A percentile compares a stretch with the other conserved stretches of the same genome.
phyloP scores from a whole-genome alignment of 108 stramenopile genomes.

The Discostella pseudostelligera region DNA sequence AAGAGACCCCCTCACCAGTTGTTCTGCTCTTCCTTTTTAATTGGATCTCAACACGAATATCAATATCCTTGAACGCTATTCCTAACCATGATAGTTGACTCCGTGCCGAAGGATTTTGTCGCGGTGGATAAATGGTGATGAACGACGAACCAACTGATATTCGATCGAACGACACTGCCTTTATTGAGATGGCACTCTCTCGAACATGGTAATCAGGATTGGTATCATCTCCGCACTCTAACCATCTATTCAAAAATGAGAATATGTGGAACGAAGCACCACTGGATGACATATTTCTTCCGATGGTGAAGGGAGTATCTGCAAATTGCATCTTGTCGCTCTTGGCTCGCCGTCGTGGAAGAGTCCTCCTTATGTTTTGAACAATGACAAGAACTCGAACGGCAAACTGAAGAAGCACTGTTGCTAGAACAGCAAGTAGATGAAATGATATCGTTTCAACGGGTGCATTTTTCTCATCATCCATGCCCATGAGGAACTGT shows the following conservation, averaged over 20 bases:
- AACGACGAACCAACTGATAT: conserved; percentile 31
- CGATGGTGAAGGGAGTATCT: conserved; percentile 40
- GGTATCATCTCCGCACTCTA: conserved; percentile 10
- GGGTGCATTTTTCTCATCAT: neutral
- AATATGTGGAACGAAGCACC: conserved; percentile 37
- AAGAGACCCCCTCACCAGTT: neutral
- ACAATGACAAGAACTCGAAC: conserved; percentile 29
- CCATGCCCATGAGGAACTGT: conserved; percentile 16
- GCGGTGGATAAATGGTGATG: conserved; percentile 12
- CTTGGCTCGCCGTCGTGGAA: conserved; percentile 16
- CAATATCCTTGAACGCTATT: conserved; percentile 27
- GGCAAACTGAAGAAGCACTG: conserved; percentile 31
- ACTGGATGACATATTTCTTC: conserved; percentile 27
- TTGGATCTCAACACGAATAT: conserved; percentile 19
- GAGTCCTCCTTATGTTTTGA: conserved; percentile 28
- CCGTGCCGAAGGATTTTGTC: conserved; percentile 6
- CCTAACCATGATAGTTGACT: conserved; percentile 19
- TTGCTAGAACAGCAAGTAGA: conserved; percentile 22
- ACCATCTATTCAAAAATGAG: conserved; percentile 36
- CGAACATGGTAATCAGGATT: conserved; percentile 2
- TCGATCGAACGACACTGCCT: conserved; percentile 36
- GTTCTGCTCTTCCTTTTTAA: conserved; percentile 20
- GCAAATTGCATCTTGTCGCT: conserved; percentile 11
- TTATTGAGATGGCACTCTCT: conserved; percentile 14
- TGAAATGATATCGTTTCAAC: conserved; percentile 25